Evolutionary conservation across 1,284 basidiomycete species (phyloP).

Genomic region (Pseudozyma sp.): DNA sequence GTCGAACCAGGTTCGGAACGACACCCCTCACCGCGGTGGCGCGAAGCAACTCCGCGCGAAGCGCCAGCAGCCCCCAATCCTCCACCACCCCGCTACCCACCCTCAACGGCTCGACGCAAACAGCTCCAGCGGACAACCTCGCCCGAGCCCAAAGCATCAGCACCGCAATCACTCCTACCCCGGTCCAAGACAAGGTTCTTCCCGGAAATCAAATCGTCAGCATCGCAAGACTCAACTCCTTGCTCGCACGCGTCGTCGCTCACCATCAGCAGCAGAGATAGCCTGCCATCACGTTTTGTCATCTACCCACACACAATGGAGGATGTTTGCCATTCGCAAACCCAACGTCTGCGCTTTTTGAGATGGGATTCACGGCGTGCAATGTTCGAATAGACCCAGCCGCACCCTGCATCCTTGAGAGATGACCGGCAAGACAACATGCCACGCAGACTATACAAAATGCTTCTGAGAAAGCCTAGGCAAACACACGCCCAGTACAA

Average conservation of each 20-base stretch:
- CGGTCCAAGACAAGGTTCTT: slow-evolving; percentile 1
- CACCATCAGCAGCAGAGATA: slow-evolving; percentile 13
- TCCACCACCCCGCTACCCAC: background rate
- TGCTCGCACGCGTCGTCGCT: slow-evolving; percentile 29
- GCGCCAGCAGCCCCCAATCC: slow-evolving; percentile 1
- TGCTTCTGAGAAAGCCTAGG: background rate
- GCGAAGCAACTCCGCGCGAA: slow-evolving; percentile 28
- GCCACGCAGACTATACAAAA: no score
- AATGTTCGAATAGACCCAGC: no score
- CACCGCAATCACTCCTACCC: background rate
- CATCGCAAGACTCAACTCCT: slow-evolving; percentile 39
- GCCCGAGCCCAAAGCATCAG: no score
- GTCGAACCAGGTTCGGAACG: background rate
- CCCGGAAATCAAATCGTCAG: slow-evolving; percentile 37
- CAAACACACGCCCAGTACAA: slow-evolving; percentile 25
- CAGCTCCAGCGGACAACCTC: no score
- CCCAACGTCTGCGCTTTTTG: no score
- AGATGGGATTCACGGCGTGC: no score
- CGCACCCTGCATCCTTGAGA: no score
- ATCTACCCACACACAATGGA: no score
- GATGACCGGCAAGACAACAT: no score
- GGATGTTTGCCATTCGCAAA: background rate
- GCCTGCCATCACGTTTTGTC: background rate
- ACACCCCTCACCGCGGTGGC: background rate
- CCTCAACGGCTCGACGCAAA: background rate